Evolutionary conservation across 305 asterid genomes (phyloP).

Genomic region (Fraxinus albicans): DNA sequence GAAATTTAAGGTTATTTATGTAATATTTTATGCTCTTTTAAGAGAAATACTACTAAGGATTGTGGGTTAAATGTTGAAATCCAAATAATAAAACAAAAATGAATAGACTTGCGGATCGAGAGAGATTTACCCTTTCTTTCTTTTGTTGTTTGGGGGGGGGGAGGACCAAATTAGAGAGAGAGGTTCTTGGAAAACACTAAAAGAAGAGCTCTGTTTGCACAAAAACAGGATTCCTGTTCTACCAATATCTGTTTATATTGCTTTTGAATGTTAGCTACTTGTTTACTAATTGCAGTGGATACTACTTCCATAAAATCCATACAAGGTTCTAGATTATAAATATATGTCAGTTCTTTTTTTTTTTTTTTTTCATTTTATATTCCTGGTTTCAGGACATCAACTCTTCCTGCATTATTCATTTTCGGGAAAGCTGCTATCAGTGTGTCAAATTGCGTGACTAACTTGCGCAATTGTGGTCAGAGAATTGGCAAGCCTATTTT

Average conservation of each 20-base stretch:
- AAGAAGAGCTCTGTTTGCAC: background rate
- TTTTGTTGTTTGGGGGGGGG: background rate
- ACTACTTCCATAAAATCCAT: background rate
- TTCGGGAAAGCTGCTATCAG: constrained; percentile 65
- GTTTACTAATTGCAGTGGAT: background rate
- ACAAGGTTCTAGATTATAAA: background rate
- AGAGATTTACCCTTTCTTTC: background rate
- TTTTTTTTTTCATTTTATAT: background rate
- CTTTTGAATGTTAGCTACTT: background rate
- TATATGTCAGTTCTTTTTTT: background rate
- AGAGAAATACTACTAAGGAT: background rate
- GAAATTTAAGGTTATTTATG: background rate
- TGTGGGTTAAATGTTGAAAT: background rate
- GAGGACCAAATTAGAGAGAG: background rate
- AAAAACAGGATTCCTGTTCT: background rate
- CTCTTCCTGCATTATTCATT: constrained; percentile 74
- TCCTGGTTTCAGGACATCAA: constrained; percentile 64
- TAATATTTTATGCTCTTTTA: background rate
- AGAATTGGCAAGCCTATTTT: constrained; percentile 60
- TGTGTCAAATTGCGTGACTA: constrained; percentile 50
- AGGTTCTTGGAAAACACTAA: background rate
- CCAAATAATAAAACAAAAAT: too few relatives aligned
- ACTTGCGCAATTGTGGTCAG: constrained; percentile 35
- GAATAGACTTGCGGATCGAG: background rate
- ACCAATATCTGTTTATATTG: background rate